Base-by-base conservation (phyloP, 2,329 filamentous ascomycete species). In the Conoideocrella luteorostrata region DNA sequence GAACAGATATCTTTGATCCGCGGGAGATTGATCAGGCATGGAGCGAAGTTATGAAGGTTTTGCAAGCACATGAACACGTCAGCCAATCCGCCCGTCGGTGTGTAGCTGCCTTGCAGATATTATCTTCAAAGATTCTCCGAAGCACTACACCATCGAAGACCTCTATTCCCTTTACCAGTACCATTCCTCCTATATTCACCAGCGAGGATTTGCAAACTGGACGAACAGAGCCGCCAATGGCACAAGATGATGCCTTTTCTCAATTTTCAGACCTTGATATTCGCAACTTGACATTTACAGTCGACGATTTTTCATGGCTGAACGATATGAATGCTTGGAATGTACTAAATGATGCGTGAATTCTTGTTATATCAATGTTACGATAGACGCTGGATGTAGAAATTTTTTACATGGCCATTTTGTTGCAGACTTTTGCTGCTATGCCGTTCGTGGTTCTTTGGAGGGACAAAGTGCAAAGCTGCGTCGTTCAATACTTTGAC, bases 261-360 rank as follows among this genome's bases (percentile, higher is more conserved):
- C 26, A 29, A 29, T 29, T 29, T 29, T 13, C 26, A 29, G 26
- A 29, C 9, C 26, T 29, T 29, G 26, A 29, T 13, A 29, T 29
- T 7, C 26, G 26, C 26, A 7, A 33, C 11, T 33, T 33, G 7
- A 33, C 30, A 33, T 33, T 33, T 15, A 13, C 30, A 17, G 52
- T 60, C 2, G 58, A 58, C 3, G 58, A 63, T 22, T 54, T 63
- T 39, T 57, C 61, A 1, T 63, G 58, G 61, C 35, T 64, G 5
- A 63, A 63, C 12, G 58, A 58, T 18, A 57, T 62, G 42, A 55
- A 59, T n/a, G 52, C 52, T 10, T 57, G 61, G 61, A 51, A 62
- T 33, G 50, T 56, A 17, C 23, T 63, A 1, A 59, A 57, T 5
- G 50, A 56, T 29, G 52, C 39, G 28, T 24, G 12, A 2, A n/a